phyloP scores from a whole-genome alignment of 148 eudicot genomes.

The Vaccinium vitisidaea region DNA sequence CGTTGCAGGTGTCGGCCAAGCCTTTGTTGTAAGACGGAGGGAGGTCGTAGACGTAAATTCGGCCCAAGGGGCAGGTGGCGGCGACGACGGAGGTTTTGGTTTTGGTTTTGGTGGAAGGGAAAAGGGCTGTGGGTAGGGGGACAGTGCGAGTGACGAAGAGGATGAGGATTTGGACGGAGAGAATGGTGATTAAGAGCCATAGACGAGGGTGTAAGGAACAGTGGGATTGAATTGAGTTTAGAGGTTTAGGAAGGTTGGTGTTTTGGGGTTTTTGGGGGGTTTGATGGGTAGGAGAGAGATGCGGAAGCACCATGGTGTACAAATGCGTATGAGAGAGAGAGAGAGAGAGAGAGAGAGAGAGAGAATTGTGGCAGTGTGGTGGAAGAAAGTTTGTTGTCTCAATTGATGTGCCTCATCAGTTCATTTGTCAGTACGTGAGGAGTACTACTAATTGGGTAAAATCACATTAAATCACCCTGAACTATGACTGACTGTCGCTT shows the following conservation, averaged over 20 bases:
- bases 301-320: not conserved
- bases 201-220: conserved; percentile 35
- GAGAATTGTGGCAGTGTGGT: not conserved
- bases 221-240: conserved; percentile 23
- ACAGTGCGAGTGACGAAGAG: conserved; percentile 35
- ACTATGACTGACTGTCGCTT: too few relatives aligned
- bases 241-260: conserved; percentile 24
- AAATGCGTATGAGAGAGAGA: not conserved
- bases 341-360: not conserved
- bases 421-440: too few relatives aligned
- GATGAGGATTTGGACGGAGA: conserved; percentile 58
- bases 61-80: conserved; percentile 47
- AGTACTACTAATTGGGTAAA: too few relatives aligned
- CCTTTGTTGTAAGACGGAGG: conserved; percentile 54
- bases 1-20: conserved; percentile 47
- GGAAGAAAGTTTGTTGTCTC: not conserved
- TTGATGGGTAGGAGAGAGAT: not conserved
- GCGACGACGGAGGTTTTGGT: not conserved
- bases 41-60: conserved; percentile 62
- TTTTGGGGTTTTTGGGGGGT: conserved; percentile 23
- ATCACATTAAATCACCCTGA: too few relatives aligned
- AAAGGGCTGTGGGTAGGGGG: conserved; percentile 27
- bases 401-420: too few relatives aligned
- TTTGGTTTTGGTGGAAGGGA: conserved; percentile 15
- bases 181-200: conserved; percentile 52